Evolutionary conservation across 2,329 filamentous ascomycete species (phyloP).

Genomic region (Didymosphaeria variabile): DNA sequence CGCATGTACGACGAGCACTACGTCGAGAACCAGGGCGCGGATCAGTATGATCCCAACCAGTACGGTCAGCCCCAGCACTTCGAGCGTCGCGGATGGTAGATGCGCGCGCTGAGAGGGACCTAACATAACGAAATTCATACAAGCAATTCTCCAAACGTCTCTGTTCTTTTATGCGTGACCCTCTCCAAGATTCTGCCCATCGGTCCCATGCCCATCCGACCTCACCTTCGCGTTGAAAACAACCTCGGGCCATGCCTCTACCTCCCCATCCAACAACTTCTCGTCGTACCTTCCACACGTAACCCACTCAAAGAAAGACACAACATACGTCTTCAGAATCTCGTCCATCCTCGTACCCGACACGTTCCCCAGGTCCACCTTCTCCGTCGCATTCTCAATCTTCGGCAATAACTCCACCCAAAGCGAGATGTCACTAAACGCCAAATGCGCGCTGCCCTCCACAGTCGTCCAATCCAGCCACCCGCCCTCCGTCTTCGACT

Average conservation of each 20-base stretch:
- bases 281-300: conserved; percentile 3
- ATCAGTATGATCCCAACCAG: conserved; percentile 58
- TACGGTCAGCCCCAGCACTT: conserved; percentile 46
- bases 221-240: conserved; percentile 6
- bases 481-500: conserved; percentile 27
- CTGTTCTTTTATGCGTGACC: not conserved
- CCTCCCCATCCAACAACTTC: conserved; percentile 3
- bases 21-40: conserved; percentile 48
- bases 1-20: conserved; percentile 61
- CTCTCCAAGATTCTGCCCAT: not conserved
- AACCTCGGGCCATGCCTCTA: conserved; percentile 9
- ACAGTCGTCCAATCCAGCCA: conserved; percentile 35
- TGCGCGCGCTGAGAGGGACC: too few species aligned
- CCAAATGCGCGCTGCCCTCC: conserved; percentile 27
- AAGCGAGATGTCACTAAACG: conserved; percentile 32
- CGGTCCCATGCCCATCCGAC: not conserved
- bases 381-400: conserved; percentile 23
- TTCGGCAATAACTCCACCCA: conserved; percentile 34
- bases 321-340: conserved; percentile 20
- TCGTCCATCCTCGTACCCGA: conserved; percentile 30
- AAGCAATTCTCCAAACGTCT: not conserved
- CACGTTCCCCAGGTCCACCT: conserved; percentile 24
- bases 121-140: not conserved
- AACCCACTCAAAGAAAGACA: conserved; percentile 11
- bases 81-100: conserved; percentile 41